Evolutionary conservation across 2,329 filamentous ascomycete species (phyloP), one percentile per base, ranked within the genome.

Genomic region (Fusarium palustre): DNA sequence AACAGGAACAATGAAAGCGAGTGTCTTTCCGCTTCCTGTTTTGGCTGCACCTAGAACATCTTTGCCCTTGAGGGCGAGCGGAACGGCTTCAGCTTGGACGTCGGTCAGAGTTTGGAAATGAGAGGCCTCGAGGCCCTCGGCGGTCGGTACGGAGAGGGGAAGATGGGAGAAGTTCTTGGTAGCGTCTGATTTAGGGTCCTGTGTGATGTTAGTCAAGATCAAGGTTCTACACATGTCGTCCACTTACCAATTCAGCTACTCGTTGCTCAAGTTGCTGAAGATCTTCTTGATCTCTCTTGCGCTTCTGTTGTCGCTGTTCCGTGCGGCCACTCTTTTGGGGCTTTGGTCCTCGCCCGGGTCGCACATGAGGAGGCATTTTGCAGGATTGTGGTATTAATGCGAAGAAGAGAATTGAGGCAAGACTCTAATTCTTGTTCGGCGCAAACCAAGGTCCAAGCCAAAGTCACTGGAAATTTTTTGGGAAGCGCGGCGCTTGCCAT

Each of bases 31-130:
- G 77, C 92, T 97, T 53, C 95, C 95, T 0, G 95, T 98, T 81
- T 97, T 97, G 41, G 96, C 96, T 7, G 96, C 96, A 42, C 94
- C 96, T 41, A 99, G 89, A 41, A 99, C 92, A 78, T 99, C 96
- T 61, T 85, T 84, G 59, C 93, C 92, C 79, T 97, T 92, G 68
- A 99, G 86, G 11, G 93, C 94, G 64, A 94, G 85, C 8, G 93
- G 94, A 63, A 99, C 91, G n/a, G 94, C 94, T 76, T 91, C 91
- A 49, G 91, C 87, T 82, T 99, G 96, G 74, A 99, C 92, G 70
- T 97, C 94, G 66, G 96, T 99, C 71, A 97, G 85, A 49, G 88
- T 90, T 76, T 94, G 92, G 83, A 95, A 99, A 79, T 98, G 94
- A 15, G 92, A 94, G 41, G 91, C 87, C 69, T 94, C 89, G 66